A percentile compares a stretch with the other conserved stretches of the same genome.
Evolutionary conservation across 371 early-diverging fungal genomes (phyloP).

Genomic region (Haplosporangium sp.): DNA sequence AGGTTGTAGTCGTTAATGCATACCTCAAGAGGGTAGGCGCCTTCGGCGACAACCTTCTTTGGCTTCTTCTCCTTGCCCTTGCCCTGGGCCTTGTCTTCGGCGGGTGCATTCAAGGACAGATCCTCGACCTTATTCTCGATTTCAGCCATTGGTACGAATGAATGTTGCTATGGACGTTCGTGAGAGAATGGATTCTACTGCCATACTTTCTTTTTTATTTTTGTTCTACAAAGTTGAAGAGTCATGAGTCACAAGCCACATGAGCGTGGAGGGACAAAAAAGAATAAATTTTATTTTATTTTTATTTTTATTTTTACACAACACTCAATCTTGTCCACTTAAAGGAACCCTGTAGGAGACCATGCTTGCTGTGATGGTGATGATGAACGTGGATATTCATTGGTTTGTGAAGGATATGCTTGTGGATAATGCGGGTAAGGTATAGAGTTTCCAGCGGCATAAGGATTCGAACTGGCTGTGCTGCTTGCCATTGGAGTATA

Average conservation of each 20-base stretch:
- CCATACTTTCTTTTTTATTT: slow-evolving; percentile 6
- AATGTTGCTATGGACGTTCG: slow-evolving; percentile 6
- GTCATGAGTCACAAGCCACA: slow-evolving; percentile 4
- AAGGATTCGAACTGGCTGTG: neutral
- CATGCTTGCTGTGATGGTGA: neutral
- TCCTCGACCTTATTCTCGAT: slow-evolving; percentile 56
- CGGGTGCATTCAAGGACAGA: slow-evolving; percentile 45
- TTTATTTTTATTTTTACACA: too few species aligned
- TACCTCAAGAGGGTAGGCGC: slow-evolving; percentile 69
- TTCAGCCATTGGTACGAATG: slow-evolving; percentile 50
- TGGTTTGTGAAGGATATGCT: slow-evolving; percentile 5
- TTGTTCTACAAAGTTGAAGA: neutral
- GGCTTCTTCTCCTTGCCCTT: slow-evolving; percentile 72
- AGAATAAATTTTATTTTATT: too few species aligned
- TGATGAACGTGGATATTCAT: slow-evolving; percentile 1
- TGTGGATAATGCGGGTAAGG: slow-evolving; percentile 16
- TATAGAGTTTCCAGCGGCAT: neutral
- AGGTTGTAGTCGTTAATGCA: slow-evolving; percentile 2
- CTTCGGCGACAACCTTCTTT: slow-evolving; percentile 59
- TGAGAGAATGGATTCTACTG: slow-evolving; percentile 1
- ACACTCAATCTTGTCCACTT: too few species aligned
- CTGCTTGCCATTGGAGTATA: neutral
- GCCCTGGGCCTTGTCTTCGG: slow-evolving; percentile 42
- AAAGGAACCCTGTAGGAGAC: slow-evolving; percentile 1
- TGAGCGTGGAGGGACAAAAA: neutral